Conservation (phyloP, 176 grass and related monocot genomes). For the Puccinellia tenuiflora region DNA sequence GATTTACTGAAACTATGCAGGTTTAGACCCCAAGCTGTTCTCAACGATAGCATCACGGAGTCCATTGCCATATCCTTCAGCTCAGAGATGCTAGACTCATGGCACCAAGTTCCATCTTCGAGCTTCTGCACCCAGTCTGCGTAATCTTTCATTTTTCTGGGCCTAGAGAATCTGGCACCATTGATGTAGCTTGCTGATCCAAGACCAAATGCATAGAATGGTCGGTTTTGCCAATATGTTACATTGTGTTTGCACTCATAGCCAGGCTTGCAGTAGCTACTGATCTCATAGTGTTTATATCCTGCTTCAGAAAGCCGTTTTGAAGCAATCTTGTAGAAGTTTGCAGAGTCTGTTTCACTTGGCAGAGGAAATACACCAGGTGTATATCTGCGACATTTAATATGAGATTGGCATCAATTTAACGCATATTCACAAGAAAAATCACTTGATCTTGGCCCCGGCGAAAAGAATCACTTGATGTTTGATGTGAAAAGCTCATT, state of each 20-base stretch:
- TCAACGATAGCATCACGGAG: constrained; percentile 74
- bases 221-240: constrained; percentile 64
- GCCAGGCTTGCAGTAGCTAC: constrained; percentile 68
- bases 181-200: constrained; percentile 80
- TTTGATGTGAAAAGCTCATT: not conserved
- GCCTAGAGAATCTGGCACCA: constrained; percentile 63
- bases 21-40: constrained; percentile 66
- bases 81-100: constrained; percentile 27
- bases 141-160: constrained; percentile 76
- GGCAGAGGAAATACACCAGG: constrained; percentile 79
- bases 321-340: constrained; percentile 82
- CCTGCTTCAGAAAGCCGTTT: constrained; percentile 52
- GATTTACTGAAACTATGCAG: constrained; percentile 50
- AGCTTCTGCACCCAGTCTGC: constrained; percentile 59
- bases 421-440: not conserved
- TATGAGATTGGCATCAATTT: not conserved
- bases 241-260: constrained; percentile 86
- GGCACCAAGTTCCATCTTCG: constrained; percentile 42
- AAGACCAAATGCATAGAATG: constrained; percentile 79
- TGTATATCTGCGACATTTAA: constrained; percentile 48
- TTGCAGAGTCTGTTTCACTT: constrained; percentile 26
- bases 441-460: not conserved
- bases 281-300: constrained; percentile 82
- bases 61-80: constrained; percentile 77
- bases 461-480: not conserved